phyloP scores from a whole-genome alignment of 2,329 filamentous ascomycete species.

The Aureobasidium sp. region DNA sequence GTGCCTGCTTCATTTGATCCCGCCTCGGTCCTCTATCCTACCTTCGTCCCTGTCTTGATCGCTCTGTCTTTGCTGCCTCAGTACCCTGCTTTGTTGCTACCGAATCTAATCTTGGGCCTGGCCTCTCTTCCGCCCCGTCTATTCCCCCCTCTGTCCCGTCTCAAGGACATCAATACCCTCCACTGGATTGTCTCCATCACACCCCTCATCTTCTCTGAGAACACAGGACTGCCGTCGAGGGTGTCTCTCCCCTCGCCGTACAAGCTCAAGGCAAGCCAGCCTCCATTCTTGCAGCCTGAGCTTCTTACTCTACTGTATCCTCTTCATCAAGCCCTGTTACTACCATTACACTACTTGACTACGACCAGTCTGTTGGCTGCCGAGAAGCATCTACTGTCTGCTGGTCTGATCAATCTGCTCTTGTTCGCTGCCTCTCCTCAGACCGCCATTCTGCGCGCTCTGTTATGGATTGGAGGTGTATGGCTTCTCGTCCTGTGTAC shows the following conservation, averaged over 20 bases:
- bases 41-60: constrained; percentile 66
- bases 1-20: constrained; percentile 81
- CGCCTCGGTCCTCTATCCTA: constrained; percentile 82
- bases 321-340: constrained; percentile 70
- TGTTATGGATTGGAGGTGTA: constrained; percentile 58
- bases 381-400: constrained; percentile 81
- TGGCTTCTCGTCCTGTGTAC: constrained; percentile 66
- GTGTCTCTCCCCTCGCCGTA: constrained; percentile 30
- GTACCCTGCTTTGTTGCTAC: constrained; percentile 57
- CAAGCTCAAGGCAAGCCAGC: constrained; percentile 27
- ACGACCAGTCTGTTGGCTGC: constrained; percentile 81
- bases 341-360: constrained; percentile 69
- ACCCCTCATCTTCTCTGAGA: constrained; percentile 54
- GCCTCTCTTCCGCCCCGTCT: constrained; percentile 67
- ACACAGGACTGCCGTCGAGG: constrained; percentile 33
- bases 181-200: constrained; percentile 74
- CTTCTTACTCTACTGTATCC: constrained; percentile 65
- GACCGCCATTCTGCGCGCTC: constrained; percentile 35
- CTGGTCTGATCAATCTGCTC: constrained; percentile 72
- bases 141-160: constrained; percentile 56
- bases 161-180: constrained; percentile 54
- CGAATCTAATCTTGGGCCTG: constrained; percentile 76
- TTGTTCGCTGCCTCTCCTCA: constrained; percentile 63
- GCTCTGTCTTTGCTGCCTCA: constrained; percentile 64
- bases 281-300: constrained; percentile 43